Evolutionary conservation across 2,329 filamentous ascomycete genomes (phyloP).

Genomic region (Alternaria sp.): DNA sequence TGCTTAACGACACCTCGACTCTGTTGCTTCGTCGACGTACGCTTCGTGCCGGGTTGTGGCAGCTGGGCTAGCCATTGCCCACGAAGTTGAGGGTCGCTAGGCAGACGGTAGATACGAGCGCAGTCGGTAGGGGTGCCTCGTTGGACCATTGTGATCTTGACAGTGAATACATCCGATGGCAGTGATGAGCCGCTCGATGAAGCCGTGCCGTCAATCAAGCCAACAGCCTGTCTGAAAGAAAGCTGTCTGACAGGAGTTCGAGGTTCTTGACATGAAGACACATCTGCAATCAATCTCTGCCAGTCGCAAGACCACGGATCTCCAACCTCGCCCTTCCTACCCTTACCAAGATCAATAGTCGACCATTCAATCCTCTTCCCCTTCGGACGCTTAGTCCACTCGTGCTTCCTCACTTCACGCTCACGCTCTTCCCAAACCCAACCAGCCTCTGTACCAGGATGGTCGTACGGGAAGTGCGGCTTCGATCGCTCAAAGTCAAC

Average conservation of each 20-base stretch:
- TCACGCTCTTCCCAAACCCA: conserved; percentile 77
- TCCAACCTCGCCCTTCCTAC: conserved; percentile 81
- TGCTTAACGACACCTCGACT: conserved; percentile 20
- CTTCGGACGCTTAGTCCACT: conserved; percentile 80
- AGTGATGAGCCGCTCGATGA: background rate
- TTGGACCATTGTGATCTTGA: conserved; percentile 70
- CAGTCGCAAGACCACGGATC: conserved; percentile 84
- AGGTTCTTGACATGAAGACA: background rate
- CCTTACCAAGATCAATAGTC: conserved; percentile 74
- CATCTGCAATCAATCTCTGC: conserved; percentile 64
- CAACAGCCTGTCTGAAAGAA: conserved; percentile 38
- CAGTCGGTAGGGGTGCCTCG: conserved; percentile 74
- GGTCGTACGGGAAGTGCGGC: conserved; percentile 88
- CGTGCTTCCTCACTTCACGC: conserved; percentile 62
- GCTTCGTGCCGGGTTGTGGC: conserved; percentile 38
- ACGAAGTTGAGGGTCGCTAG: conserved; percentile 64
- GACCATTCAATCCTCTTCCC: conserved; percentile 80
- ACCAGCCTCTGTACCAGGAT: conserved; percentile 78
- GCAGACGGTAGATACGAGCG: conserved; percentile 86
- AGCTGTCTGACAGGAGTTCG: conserved; percentile 34
- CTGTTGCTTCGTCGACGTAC: conserved; percentile 20
- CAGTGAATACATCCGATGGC: conserved; percentile 57
- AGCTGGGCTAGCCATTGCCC: conserved; percentile 73
- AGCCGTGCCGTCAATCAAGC: conserved; percentile 10
- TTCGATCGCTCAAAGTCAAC: conserved; percentile 78